Evolutionary conservation across 2,329 filamentous ascomycete genomes (phyloP).

Genomic region (Lachnellula cervina): DNA sequence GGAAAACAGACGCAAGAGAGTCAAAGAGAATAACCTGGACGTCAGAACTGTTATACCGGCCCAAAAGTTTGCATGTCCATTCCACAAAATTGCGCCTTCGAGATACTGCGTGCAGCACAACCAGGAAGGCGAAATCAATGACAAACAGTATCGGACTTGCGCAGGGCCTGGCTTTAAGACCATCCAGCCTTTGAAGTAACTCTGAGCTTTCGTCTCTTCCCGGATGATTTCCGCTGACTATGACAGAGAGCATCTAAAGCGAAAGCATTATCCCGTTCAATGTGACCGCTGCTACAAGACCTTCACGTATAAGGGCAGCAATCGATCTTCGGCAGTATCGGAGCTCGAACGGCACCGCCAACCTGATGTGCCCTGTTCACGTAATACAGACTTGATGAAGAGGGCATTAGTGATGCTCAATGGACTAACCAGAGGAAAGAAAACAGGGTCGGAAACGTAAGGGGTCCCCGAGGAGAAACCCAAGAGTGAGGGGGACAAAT

Average conservation of each 20-base stretch:
- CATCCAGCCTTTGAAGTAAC: constrained; percentile 4
- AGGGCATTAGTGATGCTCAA: constrained; percentile 10
- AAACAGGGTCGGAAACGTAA: background rate
- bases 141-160: constrained; percentile 1
- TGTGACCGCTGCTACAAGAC: constrained; percentile 3
- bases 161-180: background rate
- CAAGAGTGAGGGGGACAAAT: background rate
- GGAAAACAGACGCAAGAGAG: constrained; percentile 5
- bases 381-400: background rate
- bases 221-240: background rate
- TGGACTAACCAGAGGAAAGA: constrained; percentile 5
- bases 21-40: background rate
- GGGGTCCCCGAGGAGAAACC: background rate
- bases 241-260: constrained; percentile 5
- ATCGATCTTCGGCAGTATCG: background rate
- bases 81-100: constrained; percentile 2
- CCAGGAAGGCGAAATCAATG: background rate
- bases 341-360: constrained; percentile 3
- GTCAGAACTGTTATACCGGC: background rate
- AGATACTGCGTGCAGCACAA: constrained; percentile 1
- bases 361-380: background rate
- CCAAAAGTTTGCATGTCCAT: constrained; percentile 3
- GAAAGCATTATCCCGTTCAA: constrained; percentile 7
- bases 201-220: background rate
- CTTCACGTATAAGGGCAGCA: background rate